A percentile compares a stretch with the other conserved stretches of the same genome.
Evolutionary conservation across 345 rosid genomes (phyloP).

Genomic region (Schrenkiella parvula): DNA sequence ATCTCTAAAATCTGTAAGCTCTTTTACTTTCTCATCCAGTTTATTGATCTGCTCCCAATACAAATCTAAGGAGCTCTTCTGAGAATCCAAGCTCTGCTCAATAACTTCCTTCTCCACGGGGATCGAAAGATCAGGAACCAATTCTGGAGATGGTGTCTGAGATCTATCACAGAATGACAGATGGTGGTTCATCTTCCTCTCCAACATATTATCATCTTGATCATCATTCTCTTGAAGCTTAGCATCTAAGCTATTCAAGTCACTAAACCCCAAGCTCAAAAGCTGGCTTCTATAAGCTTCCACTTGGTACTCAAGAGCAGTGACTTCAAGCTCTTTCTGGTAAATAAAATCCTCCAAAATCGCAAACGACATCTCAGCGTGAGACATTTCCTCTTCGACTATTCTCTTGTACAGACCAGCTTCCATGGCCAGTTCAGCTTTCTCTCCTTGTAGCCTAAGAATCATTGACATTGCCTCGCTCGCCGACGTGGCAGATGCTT

Average conservation of each 20-base stretch:
- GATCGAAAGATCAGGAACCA: conserved; percentile 6
- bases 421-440: conserved; percentile 69
- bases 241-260: conserved; percentile 38
- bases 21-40: conserved; percentile 50
- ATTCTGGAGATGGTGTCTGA: conserved; percentile 10
- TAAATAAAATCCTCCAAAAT: conserved; percentile 55
- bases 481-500: conserved; percentile 65
- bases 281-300: conserved; percentile 68
- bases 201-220: conserved; percentile 4
- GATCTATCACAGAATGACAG: conserved; percentile 24
- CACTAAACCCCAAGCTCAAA: conserved; percentile 57
- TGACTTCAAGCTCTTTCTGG: conserved; percentile 74
- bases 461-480: conserved; percentile 89
- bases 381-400: conserved; percentile 68
- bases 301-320: conserved; percentile 68
- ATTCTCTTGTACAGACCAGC: conserved; percentile 77
- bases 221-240: conserved; percentile 38
- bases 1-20: conserved; percentile 41
- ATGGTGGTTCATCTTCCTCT: not conserved
- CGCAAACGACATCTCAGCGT: conserved; percentile 67
- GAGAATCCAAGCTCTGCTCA: conserved; percentile 23
- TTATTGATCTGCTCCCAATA: conserved; percentile 62
- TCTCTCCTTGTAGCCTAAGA: conserved; percentile 83
- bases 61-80: conserved; percentile 35
- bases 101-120: conserved; percentile 31